phyloP scores from a whole-genome alignment of 1,284 basidiomycete species.

The Ustilago tritici region DNA sequence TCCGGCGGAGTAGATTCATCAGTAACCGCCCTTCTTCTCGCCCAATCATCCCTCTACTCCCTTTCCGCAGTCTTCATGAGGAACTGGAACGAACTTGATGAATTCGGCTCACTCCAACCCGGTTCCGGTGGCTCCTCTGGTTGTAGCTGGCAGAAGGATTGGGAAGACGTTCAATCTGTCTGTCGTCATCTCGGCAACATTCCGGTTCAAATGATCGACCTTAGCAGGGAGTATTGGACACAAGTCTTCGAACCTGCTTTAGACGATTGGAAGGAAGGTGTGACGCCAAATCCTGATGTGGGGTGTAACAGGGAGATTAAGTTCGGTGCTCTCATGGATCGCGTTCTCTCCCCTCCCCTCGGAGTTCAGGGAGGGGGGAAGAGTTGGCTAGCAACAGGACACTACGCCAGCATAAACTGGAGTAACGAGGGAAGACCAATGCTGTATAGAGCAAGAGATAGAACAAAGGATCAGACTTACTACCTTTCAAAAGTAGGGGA shows the following conservation, averaged over 20 bases:
- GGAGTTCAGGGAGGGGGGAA: background rate
- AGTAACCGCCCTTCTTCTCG: constrained; percentile 60
- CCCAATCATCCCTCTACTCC: constrained; percentile 73
- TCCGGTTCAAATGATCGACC: constrained; percentile 70
- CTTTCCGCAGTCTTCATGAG: constrained; percentile 89
- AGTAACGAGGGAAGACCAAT: constrained; percentile 52
- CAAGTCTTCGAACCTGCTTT: constrained; percentile 64
- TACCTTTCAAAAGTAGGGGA: constrained; percentile 77
- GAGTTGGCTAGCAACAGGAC: constrained; percentile 83
- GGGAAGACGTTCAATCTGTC: constrained; percentile 86
- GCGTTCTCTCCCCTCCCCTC: constrained; percentile 1
- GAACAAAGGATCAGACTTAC: constrained; percentile 89
- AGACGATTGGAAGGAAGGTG: constrained; percentile 57
- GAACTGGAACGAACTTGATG: constrained; percentile 80
- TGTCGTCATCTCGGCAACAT: constrained; percentile 78
- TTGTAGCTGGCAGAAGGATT: constrained; percentile 95
- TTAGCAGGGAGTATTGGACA: constrained; percentile 63
- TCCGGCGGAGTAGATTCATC: constrained; percentile 95
- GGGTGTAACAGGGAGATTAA: constrained; percentile 95
- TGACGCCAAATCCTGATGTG: constrained; percentile 90
- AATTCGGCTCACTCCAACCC: constrained; percentile 73
- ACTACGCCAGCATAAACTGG: constrained; percentile 81
- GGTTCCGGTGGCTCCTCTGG: constrained; percentile 72
- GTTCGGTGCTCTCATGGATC: constrained; percentile 85
- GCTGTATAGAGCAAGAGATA: constrained; percentile 55